Evolutionary conservation across 2,329 filamentous ascomycete species (phyloP), one percentile per base, ranked within the genome.

Genomic region (Aspergillus texensis): DNA sequence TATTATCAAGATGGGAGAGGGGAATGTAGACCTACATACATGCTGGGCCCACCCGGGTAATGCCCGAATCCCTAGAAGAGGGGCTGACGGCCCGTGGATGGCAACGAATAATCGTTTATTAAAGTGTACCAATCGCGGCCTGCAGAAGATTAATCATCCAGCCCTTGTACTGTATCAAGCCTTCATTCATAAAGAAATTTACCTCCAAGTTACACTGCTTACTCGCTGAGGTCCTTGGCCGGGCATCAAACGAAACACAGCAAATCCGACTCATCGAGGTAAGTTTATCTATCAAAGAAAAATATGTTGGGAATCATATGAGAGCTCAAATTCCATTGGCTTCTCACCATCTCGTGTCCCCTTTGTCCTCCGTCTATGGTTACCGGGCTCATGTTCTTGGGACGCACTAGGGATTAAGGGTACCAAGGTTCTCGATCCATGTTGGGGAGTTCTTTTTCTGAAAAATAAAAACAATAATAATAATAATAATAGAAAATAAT

Each of bases 11-110:
- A 36, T 36, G 34, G 32, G 34, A 36, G 12, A 36, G 34, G 34
- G 30, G 11, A 32, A 32, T 32, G 30, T 32, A 32, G 30, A 32
- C 30, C 30, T 32, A 54, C 46, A 19, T 54, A 57, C 62, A 64
- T 60, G 46, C 56, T 65, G 60, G 63, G 60, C 63, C 67, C 66
- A 69, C 67, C 64, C 66, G 65, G 68, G 62, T 69, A 67, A 67
- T 60, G 62, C 62, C 67, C 67, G 66, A 68, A 61, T 68, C 55
- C 62, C 60, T 58, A 67, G 58, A 64, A 63, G 64, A 63, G 65
- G 63, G 63, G 64, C 62, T 62, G 63, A 64, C 68, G 68, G 67
- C 61, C 68, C 67, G 67, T 69, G 62, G 63, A 68, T 68, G 68
- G 67, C 59, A 57, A 64, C 67, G 63, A 62, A 30, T 52, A 39